Base-by-base conservation (phyloP, 352 stramenopile genomes). In the Phytophthora foliorum region DNA sequence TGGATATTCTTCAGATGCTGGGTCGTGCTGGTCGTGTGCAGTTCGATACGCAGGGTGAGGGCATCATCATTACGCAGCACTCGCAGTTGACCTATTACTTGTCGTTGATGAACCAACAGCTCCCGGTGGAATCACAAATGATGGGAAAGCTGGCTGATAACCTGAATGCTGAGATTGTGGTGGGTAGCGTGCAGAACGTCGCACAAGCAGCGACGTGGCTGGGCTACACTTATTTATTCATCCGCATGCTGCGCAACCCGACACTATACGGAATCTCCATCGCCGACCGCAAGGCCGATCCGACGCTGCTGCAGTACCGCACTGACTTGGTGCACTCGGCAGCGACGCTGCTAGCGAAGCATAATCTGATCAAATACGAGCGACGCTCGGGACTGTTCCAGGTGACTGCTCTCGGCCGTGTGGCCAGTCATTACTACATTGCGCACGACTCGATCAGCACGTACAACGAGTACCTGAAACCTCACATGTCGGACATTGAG, bases 401-500 rank as follows among this genome's bases (percentile, higher is more conserved):
- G 55, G 85, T 97, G 34, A 99, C 98, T n/a, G 88, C 97, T 7
- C 86, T 99, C 6, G 98, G 98, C 25, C 89, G 97, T 55, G 97
- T 99, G 25, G 97, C 98, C 25, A 98, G 94, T 81, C 97, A 99
- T 77, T 99, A 99, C 80, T 99, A 99, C 82, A 98, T 99, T 62
- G 97, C 91, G 2, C 96, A 99, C 72, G 86, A 98, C 53, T 99
- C 96, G 19, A 99, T 99, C 89, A 93, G 96, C 45, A 96, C 97
- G 25, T 99, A 99, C 84, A 99, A 98, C 72, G 90, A 99, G 67
- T 98, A 99, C 65, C 78, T 99, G 63, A 98, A 98, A 73, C 97
- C 98, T 3, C 98, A 98, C 66, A 99, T 99, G 97, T 98, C 95
- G n/a, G 98, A 99, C 69, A 99, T 99, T 81, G 98, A 99, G 68